A percentile compares a stretch with the other conserved stretches of the same genome.
These are phyloP conservation scores for Metschnikowia borealis DNA, from an alignment of 805 yeast genomes.

Conservation along the genomic window DNA sequence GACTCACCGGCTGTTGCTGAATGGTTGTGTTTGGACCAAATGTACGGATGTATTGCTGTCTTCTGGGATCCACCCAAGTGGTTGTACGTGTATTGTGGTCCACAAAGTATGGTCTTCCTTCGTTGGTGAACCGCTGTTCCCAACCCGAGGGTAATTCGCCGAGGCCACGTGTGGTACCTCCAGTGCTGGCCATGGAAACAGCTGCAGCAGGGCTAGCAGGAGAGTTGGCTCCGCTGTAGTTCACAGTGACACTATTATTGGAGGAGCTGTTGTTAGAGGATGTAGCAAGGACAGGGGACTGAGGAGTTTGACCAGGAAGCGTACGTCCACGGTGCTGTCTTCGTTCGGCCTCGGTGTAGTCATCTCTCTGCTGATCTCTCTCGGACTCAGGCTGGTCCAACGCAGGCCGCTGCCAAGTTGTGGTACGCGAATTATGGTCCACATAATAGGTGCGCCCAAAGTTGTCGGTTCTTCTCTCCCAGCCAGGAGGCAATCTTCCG, in stretches of 20 bases:
- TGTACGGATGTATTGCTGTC: constrained; percentile 96
- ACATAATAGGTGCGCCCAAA: constrained; percentile 97
- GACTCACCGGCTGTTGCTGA: constrained; percentile 97
- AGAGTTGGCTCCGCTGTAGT: constrained; percentile 40
- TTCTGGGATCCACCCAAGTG: constrained; percentile 99
- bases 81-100: constrained; percentile 99
- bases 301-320: constrained; percentile 60
- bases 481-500: constrained; percentile 96
- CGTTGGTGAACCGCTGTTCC: constrained; percentile 98
- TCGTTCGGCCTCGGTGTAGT: constrained; percentile 80
- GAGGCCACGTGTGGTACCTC: constrained; percentile 90
- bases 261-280: constrained; percentile 19
- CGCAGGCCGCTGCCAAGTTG: constrained; percentile 98
- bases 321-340: constrained; percentile 89
- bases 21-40: constrained; percentile 88
- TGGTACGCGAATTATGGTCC: constrained; percentile 94
- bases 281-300: constrained; percentile 25
- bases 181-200: constrained; percentile 64
- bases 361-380: constrained; percentile 57
- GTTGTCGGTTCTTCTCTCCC: constrained; percentile 98
- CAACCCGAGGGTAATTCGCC: constrained; percentile 98
- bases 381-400: constrained; percentile 74
- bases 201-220: constrained; percentile 67
- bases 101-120: constrained; percentile 96
- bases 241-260: constrained; percentile 46